Conservation (phyloP, 768 basidiomycete genomes). For the Boletus patriciae region DNA sequence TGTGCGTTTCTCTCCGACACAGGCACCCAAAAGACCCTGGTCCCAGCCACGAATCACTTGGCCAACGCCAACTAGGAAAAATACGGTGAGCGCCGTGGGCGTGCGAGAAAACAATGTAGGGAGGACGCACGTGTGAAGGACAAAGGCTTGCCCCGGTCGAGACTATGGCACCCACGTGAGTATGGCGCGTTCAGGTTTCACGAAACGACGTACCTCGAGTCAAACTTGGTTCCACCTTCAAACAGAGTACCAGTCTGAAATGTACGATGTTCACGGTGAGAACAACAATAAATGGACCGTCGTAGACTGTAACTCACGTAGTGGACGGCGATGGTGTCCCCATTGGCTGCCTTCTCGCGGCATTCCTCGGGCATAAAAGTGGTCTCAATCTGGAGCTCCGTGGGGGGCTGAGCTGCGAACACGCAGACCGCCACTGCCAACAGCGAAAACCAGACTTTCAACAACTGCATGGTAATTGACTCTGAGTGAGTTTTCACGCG, state of each 20-base stretch:
- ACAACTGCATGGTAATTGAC: constrained; percentile 58
- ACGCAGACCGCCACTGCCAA: constrained; percentile 50
- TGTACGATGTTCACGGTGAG: background rate
- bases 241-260: constrained; percentile 71
- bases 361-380: constrained; percentile 62
- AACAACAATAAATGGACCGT: background rate
- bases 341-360: constrained; percentile 51
- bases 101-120: background rate
- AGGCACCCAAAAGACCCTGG: constrained; percentile 80
- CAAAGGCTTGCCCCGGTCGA: constrained; percentile 73
- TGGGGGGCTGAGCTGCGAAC: constrained; percentile 49
- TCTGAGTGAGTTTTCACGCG: no score
- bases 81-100: constrained; percentile 1
- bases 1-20: constrained; percentile 82
- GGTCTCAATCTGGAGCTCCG: constrained; percentile 60
- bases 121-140: constrained; percentile 66
- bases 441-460: constrained; percentile 46
- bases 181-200: background rate
- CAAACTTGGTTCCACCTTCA: constrained; percentile 78
- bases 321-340: constrained; percentile 71
- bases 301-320: constrained; percentile 65
- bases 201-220: constrained; percentile 64
- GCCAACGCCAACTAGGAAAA: constrained; percentile 61
- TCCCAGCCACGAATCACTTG: constrained; percentile 90
- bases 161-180: constrained; percentile 38